These are phyloP conservation scores for Leucogyrophana mollusca DNA, from an alignment of 768 basidiomycete genomes.

Conservation along the genomic window DNA sequence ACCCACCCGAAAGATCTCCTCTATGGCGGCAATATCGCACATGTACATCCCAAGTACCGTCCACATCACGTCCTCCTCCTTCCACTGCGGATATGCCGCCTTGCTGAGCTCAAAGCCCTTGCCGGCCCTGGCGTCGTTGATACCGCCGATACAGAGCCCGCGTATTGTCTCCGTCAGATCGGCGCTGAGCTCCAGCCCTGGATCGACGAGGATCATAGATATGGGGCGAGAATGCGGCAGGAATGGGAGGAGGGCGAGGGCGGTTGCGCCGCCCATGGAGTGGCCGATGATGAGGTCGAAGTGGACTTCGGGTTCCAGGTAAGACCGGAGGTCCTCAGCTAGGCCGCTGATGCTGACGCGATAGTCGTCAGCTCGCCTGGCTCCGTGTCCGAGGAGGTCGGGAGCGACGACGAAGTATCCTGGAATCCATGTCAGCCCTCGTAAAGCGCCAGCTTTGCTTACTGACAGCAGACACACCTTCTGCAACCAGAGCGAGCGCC, in stretches of 20 bases:
- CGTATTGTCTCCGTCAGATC: too few relatives aligned
- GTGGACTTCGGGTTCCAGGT: constrained; percentile 9
- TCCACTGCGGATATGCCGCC: constrained; percentile 1
- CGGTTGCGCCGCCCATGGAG: constrained; percentile 12
- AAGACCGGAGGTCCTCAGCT: constrained; percentile 13
- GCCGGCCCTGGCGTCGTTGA: too few relatives aligned
- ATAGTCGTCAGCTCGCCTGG: constrained; percentile 1
- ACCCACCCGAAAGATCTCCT: background rate
- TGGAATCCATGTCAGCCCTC: background rate
- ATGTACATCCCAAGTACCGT: constrained; percentile 1
- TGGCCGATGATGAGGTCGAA: constrained; percentile 18
- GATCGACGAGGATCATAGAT: constrained; percentile 13
- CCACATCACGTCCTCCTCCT: background rate
- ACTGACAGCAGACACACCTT: constrained; percentile 1
- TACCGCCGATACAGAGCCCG: too few relatives aligned
- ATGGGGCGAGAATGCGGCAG: constrained; percentile 3
- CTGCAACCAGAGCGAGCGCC: constrained; percentile 1
- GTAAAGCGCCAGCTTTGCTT: background rate
- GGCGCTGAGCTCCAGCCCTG: constrained; percentile 1
- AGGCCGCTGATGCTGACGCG: constrained; percentile 5
- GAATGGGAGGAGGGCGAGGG: constrained; percentile 10
- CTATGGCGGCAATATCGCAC: background rate
- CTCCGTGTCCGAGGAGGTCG: constrained; percentile 4
- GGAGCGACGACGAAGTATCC: constrained; percentile 7
- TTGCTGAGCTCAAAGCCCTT: background rate